Evolutionary conservation across 192 early-diverging fungal genomes (phyloP), one percentile per base, ranked within the genome.

Genomic region (Podila verticillata): DNA sequence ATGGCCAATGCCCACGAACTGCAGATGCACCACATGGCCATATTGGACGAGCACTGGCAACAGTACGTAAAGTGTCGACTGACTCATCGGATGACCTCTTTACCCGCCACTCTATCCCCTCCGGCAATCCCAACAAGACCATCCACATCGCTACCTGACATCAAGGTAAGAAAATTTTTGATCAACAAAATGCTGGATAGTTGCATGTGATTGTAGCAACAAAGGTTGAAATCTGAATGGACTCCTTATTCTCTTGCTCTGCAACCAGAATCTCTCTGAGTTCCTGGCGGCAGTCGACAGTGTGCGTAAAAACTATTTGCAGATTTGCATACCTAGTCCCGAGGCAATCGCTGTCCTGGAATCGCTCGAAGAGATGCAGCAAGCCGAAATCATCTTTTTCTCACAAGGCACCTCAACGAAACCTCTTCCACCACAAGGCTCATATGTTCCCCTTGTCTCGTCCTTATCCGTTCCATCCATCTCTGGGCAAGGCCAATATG

Each of bases 21-120:
- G 4, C 68, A 79, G 32, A 66, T 57, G 12, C 68, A 79, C 28
- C 75, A 79, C 31, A 12, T 72, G 48, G 22, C 32, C 7, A 31
- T 59, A 8, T 48, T 79, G 36, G 75, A 79, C 28, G 75, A 79
- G 31, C 57, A 63, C 12, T 79, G 75, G 75, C 69, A 79, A 31
- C 31, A 51, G 36, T n/a, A 28, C 0, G 22, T 72, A 7, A 67
- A 72, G 39, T 66, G 47, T 29, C 63, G 58, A 10, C 9, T 61
- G 24, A 24, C 8, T 7, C 22, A 47, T 48, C 19, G 34, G 7
- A 36, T 4, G 31, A 12, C 32, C 12, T 39, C 24, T n/a, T 26
- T 44, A 13, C 3, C 7, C 15, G 9, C 31, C 19, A 56, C 7
- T 28, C 5, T 15, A 61, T 36, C 49, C 7, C 26, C 60, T 48